Conservation (phyloP, 257 asterid genomes). For the Nicotiana benthamiana region DNA sequence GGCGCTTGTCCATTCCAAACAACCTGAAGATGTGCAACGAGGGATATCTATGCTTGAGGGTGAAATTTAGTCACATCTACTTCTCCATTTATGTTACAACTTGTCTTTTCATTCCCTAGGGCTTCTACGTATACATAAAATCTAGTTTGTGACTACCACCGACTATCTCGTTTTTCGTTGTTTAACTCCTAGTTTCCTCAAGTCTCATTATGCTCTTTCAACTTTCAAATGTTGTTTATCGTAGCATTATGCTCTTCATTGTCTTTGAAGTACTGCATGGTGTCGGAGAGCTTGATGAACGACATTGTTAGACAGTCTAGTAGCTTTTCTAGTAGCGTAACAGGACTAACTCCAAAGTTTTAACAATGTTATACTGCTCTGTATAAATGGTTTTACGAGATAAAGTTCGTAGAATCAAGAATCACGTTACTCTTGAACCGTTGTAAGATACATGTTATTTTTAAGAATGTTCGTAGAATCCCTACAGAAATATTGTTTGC, state of each 20-base stretch:
- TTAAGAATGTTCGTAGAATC: too few species aligned
- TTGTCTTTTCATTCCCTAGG: not conserved
- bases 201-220: not conserved
- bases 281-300: too few species aligned
- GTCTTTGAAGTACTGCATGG: too few species aligned
- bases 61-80: conserved; percentile 6
- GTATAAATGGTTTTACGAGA: not conserved
- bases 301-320: too few species aligned
- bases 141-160: not conserved
- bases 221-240: not conserved
- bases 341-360: not conserved
- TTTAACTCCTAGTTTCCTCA: not conserved
- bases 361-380: not conserved
- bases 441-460: not conserved
- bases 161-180: not conserved
- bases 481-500: too few species aligned
- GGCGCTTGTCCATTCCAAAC: conserved; percentile 74
- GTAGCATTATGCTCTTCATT: not conserved
- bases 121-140: not conserved
- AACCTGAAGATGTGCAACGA: conserved; percentile 58
- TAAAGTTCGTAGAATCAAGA: not conserved
- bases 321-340: not conserved
- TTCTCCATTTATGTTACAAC: not conserved
- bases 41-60: conserved; percentile 85
- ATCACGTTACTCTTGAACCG: not conserved